Percentiles rank a stretch among this genome's conserved stretches.
phyloP scores from a whole-genome alignment of 495 filamentous ascomycete genomes.

The Xylona heveae region DNA sequence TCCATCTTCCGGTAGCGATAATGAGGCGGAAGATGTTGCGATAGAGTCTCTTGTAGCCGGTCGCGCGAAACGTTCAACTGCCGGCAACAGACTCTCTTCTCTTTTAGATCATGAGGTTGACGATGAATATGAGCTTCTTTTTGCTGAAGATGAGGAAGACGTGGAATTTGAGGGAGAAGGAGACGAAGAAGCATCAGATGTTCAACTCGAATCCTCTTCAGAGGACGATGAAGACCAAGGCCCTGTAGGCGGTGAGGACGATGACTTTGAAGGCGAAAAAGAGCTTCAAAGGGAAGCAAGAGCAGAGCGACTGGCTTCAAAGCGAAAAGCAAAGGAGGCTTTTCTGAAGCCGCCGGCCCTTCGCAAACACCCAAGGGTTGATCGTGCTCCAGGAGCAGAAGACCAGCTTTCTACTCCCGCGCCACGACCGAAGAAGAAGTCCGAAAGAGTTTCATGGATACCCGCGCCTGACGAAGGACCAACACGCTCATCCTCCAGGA shows the following conservation, averaged over 20 bases:
- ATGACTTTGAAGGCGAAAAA: slow-evolving; percentile 45
- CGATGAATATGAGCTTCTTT: slow-evolving; percentile 60
- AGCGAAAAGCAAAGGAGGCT: slow-evolving; percentile 47
- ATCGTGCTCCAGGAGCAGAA: slow-evolving; percentile 18
- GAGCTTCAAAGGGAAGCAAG: slow-evolving; percentile 37
- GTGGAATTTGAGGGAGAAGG: slow-evolving; percentile 42
- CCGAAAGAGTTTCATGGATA: slow-evolving; percentile 76
- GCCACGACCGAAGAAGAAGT: slow-evolving; percentile 74
- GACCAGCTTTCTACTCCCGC: slow-evolving; percentile 17
- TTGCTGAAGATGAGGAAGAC: slow-evolving; percentile 73
- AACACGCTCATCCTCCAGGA: slow-evolving; percentile 60
- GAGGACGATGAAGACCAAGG: slow-evolving; percentile 62
- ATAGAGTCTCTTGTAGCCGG: slow-evolving; percentile 61
- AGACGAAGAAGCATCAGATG: slow-evolving; percentile 44
- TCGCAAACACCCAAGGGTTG: slow-evolving; percentile 43
- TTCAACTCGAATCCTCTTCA: slow-evolving; percentile 54
- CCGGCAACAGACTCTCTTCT: slow-evolving; percentile 63
- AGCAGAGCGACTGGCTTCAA: slow-evolving; percentile 31
- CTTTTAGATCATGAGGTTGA: slow-evolving; percentile 43
- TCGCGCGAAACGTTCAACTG: slow-evolving; percentile 62
- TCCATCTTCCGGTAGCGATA: slow-evolving; percentile 6
- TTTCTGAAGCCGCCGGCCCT: slow-evolving; percentile 24
- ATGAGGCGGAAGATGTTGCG: slow-evolving; percentile 13
- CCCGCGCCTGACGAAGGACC: slow-evolving; percentile 60
- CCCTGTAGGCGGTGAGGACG: slow-evolving; percentile 35